Conservation (phyloP, 805 yeast genomes). For the Myxozyma vanderwaltii region DNA sequence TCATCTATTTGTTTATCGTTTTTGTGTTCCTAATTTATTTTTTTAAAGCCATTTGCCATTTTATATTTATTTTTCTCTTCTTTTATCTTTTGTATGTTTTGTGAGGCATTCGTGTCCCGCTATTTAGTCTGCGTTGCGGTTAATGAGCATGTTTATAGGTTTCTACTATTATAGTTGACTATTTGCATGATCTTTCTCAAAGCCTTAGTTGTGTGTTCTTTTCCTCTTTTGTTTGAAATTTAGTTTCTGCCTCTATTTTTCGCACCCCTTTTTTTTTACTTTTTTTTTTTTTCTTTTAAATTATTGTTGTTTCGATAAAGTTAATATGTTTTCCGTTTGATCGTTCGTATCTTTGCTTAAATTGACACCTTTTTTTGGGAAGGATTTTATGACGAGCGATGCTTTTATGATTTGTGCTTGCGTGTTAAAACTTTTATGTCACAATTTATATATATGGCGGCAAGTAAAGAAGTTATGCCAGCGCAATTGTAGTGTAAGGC, state of each 20-base stretch:
- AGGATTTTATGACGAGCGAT: constrained; percentile 3
- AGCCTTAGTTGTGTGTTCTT: neutral
- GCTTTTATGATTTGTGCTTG: constrained; percentile 1
- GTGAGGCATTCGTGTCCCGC: neutral
- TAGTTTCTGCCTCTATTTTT: neutral
- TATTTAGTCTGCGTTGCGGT: neutral
- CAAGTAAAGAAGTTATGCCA: too few relatives aligned
- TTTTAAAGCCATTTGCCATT: constrained; percentile 5
- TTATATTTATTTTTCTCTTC: neutral
- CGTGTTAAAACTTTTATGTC: neutral
- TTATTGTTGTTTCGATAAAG: neutral
- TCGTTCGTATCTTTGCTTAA: neutral
- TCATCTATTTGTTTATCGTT: constrained; percentile 10
- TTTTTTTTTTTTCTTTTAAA: neutral
- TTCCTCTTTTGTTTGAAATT: neutral
- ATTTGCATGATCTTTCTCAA: neutral
- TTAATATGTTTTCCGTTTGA: constrained; percentile 2
- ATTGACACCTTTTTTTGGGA: neutral
- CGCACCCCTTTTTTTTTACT: neutral
- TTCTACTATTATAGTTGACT: neutral
- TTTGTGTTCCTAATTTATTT: constrained; percentile 6
- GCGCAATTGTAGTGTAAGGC: too few relatives aligned
- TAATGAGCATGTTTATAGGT: constrained; percentile 1
- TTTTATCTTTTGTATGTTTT: neutral
- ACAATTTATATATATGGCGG: neutral